These are phyloP conservation scores for Leersia perrieri DNA, from an alignment of 176 grass and related monocot species.

Conservation along the genomic window DNA sequence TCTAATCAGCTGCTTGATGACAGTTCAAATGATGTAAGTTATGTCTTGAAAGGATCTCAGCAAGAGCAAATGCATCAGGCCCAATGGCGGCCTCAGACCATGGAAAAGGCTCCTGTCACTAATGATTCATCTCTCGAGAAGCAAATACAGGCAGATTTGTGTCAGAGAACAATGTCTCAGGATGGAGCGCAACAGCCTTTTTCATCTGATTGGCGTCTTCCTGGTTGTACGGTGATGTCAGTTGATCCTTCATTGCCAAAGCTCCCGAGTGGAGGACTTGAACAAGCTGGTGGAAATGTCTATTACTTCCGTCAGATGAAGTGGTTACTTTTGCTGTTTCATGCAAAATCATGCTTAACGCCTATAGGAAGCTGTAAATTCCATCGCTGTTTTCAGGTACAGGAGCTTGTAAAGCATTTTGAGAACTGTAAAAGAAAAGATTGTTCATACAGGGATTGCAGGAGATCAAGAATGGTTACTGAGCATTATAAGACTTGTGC, in stretches of 20 bases:
- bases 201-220: constrained; percentile 51
- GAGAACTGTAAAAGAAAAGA: constrained; percentile 64
- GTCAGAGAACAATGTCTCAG: constrained; percentile 52
- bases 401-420: constrained; percentile 79
- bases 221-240: constrained; percentile 32
- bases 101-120: constrained; percentile 50
- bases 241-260: constrained; percentile 29
- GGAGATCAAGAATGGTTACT: constrained; percentile 51
- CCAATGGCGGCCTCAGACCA: constrained; percentile 53
- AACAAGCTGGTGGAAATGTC: constrained; percentile 51
- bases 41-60: constrained; percentile 53
- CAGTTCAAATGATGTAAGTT: constrained; percentile 45
- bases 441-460: constrained; percentile 62
- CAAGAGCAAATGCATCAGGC: constrained; percentile 46
- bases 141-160: constrained; percentile 61
- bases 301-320: constrained; percentile 70
- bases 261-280: constrained; percentile 31
- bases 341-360: constrained; percentile 75
- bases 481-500: constrained; percentile 71
- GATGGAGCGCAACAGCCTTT: constrained; percentile 44
- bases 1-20: constrained; percentile 45
- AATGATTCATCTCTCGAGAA: constrained; percentile 65
- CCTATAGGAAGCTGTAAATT: constrained; percentile 79
- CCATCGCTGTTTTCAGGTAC: constrained; percentile 63
- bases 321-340: constrained; percentile 74